phyloP scores from a whole-genome alignment of 768 basidiomycete species.

The Boletus edulis region DNA sequence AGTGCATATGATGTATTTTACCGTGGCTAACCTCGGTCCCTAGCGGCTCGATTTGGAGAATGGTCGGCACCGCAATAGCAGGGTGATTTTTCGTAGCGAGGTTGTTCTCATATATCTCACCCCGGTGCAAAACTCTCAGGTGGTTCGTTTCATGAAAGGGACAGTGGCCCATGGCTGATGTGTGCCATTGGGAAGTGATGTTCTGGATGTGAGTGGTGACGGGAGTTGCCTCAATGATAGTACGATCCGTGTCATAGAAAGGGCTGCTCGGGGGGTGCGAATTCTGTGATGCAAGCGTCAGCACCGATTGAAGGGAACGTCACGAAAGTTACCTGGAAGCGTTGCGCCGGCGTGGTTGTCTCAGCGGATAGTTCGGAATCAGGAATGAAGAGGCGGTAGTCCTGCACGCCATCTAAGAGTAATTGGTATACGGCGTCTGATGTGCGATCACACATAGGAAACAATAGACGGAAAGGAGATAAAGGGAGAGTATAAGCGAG shows the following conservation, averaged over 20 bases:
- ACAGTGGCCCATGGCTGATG: background rate
- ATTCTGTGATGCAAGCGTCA: conserved; percentile 1
- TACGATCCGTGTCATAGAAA: background rate
- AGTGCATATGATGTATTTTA: background rate
- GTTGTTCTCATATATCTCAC: background rate
- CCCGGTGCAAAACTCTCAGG: background rate
- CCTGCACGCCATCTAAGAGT: background rate
- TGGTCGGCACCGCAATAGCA: background rate
- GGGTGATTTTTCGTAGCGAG: background rate
- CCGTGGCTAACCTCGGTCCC: background rate
- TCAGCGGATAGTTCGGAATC: background rate
- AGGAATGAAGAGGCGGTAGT: background rate
- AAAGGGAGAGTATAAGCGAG: background rate
- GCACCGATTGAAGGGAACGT: background rate
- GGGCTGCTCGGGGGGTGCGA: background rate
- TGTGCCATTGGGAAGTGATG: background rate
- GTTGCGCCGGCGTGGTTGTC: background rate
- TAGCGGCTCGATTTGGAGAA: background rate
- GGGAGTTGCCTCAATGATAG: background rate
- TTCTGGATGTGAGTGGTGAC: background rate
- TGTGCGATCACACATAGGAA: background rate
- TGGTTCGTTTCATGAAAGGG: background rate
- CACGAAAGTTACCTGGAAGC: background rate
- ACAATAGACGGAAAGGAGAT: background rate
- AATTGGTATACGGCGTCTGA: background rate